Base-by-base conservation (phyloP, 129 eudicot genomes). In the Lonicera japonica region DNA sequence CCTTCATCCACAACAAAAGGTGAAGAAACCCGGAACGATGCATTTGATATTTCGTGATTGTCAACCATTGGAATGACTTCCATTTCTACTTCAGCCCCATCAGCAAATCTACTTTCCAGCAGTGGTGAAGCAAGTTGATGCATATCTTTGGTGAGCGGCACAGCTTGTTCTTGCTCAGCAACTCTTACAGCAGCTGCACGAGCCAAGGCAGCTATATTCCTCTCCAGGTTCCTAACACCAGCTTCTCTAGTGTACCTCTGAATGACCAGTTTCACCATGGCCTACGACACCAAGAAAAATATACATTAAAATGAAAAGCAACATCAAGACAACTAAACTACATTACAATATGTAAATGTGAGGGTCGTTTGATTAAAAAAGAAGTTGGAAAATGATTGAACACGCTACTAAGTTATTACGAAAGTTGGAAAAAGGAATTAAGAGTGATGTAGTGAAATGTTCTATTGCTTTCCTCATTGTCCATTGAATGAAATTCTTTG, bases 121-220 rank as follows among this genome's bases (percentile, higher is more conserved):
- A 88, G 70, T 9, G 99, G 96, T 70, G 99, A 80, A 65, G 96
- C 65, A 65, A 88, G 77, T 34, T 81, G 86, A 62, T 88, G 91
- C 52, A 92, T 82, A 51, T 88, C 89, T 72, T 92, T 92, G 63
- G 79, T 74, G 29, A 92, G 83, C 18, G 91, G 86, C 68, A 82
- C 74, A 29, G 81, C 63, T 61, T 85, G 83, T 52, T 80, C 95
- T 78, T 82, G 99, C 65, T 92, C 92, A 6, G 99, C 96, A 25
- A 92, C 91, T 76, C 80, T 82, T 17, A 92, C 99, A 17, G 96
- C 96, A 24, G 95, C 96, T 56, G 96, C 96, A 71, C 99, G 99
- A 75, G 99, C 99, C 65, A 92, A 74, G 41, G 96, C 87, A 67
- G 99, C 95, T 66, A 92, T 64, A 82, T 77, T 88, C 60, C 99